phyloP scores from a whole-genome alignment of 176 grass and related monocot species.

The Bolboschoenus planiculmis region DNA sequence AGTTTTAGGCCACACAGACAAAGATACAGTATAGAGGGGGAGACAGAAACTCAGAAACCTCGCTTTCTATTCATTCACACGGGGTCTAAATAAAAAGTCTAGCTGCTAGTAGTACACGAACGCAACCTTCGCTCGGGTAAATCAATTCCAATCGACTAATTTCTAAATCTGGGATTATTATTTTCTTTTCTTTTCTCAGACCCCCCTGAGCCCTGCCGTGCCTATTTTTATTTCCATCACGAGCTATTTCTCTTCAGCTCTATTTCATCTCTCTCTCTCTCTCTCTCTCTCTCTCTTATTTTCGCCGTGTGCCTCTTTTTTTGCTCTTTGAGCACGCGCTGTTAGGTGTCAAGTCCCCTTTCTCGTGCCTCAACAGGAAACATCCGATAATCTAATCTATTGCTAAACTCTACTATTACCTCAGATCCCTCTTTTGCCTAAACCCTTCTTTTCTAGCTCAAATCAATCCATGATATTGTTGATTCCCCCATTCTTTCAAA shows the following conservation, averaged over 20 bases:
- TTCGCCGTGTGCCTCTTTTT: neutral
- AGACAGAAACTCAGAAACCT: too few relatives aligned
- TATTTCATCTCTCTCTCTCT: neutral
- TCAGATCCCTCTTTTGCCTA: neutral
- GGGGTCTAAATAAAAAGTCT: neutral
- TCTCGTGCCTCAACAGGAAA: constrained; percentile 5
- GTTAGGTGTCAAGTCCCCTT: neutral
- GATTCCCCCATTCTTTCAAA: neutral
- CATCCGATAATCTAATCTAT: neutral
- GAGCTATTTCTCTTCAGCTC: neutral
- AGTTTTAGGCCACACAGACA: too few relatives aligned
- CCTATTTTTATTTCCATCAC: constrained; percentile 2
- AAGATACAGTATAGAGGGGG: too few relatives aligned
- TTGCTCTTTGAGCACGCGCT: constrained; percentile 4
- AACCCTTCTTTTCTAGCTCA: neutral
- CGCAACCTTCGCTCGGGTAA: too few relatives aligned
- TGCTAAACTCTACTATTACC: neutral
- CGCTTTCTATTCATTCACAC: neutral
- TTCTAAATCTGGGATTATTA: neutral
- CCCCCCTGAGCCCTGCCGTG: neutral
- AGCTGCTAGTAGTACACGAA: too few relatives aligned
- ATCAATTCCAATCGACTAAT: too few relatives aligned
- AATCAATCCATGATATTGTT: neutral
- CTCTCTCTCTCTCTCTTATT: neutral
- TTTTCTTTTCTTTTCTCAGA: neutral